Conservation (phyloP, 768 basidiomycete species). For the Amanita pseudoporphyria region DNA sequence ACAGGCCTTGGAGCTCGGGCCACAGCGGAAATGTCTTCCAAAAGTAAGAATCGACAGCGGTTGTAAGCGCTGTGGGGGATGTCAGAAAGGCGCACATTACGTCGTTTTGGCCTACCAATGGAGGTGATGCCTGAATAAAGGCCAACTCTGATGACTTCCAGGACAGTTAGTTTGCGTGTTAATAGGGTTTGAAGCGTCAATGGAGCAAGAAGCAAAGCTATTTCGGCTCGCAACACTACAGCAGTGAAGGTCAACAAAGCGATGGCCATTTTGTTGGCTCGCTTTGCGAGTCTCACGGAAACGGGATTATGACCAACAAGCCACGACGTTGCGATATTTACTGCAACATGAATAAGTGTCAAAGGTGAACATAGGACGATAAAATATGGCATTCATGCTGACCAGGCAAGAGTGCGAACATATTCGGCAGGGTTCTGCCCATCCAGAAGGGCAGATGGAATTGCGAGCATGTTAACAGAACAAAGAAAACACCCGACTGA, state of each 20-base stretch:
- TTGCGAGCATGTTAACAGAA: constrained; percentile 66
- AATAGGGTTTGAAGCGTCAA: constrained; percentile 46
- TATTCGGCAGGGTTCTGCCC: constrained; percentile 89
- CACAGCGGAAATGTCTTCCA: constrained; percentile 69
- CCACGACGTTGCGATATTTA: not conserved
- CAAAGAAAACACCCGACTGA: constrained; percentile 45
- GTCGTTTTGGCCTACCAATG: constrained; percentile 31
- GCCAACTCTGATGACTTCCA: constrained; percentile 38
- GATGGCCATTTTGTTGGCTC: constrained; percentile 33
- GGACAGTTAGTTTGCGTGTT: constrained; percentile 31
- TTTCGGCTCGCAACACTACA: constrained; percentile 73
- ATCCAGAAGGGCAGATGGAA: constrained; percentile 95
- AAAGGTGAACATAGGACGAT: not conserved
- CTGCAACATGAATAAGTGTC: constrained; percentile 7
- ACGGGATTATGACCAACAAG: constrained; percentile 17
- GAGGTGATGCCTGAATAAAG: constrained; percentile 38
- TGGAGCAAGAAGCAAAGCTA: constrained; percentile 56
- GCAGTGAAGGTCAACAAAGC: constrained; percentile 55
- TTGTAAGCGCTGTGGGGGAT: constrained; percentile 39
- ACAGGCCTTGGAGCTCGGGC: constrained; percentile 76
- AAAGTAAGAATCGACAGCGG: constrained; percentile 74
- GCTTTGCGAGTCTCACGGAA: constrained; percentile 24
- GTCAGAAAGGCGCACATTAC: not conserved
- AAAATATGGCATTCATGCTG: constrained; percentile 9
- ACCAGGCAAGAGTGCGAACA: constrained; percentile 83